phyloP scores from a whole-genome alignment of 768 basidiomycete species.

The Leccinum imitatum region DNA sequence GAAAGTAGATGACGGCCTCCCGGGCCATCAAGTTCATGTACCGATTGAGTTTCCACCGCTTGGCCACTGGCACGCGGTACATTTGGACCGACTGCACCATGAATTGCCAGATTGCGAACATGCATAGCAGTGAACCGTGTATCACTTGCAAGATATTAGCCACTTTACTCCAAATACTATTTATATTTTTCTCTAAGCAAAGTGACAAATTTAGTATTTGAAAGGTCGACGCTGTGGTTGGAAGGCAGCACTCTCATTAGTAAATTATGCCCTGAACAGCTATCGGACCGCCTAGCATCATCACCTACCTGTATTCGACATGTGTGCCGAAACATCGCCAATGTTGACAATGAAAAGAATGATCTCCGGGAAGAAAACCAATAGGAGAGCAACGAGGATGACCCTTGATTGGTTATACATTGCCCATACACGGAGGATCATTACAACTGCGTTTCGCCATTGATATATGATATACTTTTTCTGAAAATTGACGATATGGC shows the following conservation, averaged over 20 bases:
- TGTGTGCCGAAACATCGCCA: not conserved
- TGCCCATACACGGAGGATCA: conserved; percentile 5
- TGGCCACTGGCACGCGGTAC: not conserved
- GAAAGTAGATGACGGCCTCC: not conserved
- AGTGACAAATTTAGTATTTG: not conserved
- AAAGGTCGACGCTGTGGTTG: not conserved
- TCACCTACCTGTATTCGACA: not conserved
- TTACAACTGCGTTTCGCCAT: not conserved
- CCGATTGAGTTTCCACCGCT: not conserved
- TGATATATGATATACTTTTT: not conserved
- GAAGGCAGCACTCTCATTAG: not conserved
- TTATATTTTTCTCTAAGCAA: not conserved
- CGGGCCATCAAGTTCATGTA: not conserved
- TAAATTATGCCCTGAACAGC: not conserved
- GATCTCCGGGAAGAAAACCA: not conserved
- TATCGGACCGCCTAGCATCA: too few species aligned
- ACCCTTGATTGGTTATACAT: conserved; percentile 3
- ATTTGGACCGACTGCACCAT: not conserved
- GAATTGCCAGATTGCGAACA: not conserved
- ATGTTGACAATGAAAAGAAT: not conserved
- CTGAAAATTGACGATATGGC: not conserved
- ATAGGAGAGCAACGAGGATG: conserved; percentile 1
- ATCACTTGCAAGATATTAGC: not conserved
- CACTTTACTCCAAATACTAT: not conserved
- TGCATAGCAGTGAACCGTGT: not conserved